Evolutionary conservation across 1,284 basidiomycete species (phyloP).

Genomic region (Fomes fomentarius): DNA sequence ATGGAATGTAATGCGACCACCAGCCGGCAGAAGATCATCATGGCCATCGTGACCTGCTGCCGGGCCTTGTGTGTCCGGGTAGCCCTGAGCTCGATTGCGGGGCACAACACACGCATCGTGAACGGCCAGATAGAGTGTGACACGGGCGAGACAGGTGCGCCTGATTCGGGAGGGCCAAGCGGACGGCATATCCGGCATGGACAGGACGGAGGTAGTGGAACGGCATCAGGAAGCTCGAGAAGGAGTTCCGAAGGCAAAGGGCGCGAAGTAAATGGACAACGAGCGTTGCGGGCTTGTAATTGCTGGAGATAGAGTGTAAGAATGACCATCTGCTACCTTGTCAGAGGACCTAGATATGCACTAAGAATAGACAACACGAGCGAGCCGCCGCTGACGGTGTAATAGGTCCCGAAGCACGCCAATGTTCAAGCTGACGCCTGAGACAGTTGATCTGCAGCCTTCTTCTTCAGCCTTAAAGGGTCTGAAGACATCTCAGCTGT

Average conservation of each 20-base stretch:
- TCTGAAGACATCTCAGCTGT: too few species aligned
- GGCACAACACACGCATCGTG: neutral
- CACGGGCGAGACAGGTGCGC: neutral
- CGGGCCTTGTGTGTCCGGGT: neutral
- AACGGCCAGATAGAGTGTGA: neutral
- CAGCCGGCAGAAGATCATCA: slow-evolving; percentile 11
- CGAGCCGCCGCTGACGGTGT: too few species aligned
- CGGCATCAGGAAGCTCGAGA: neutral
- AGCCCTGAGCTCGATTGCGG: neutral
- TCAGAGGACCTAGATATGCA: too few species aligned
- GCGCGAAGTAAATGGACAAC: too few species aligned
- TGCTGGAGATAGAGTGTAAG: too few species aligned
- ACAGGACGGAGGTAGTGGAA: neutral
- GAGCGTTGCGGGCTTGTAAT: too few species aligned
- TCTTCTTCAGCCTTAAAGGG: too few species aligned
- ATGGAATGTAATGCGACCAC: slow-evolving; percentile 13
- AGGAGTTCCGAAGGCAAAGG: neutral
- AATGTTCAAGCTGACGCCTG: too few species aligned
- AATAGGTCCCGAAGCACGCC: too few species aligned
- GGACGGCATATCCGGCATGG: neutral
- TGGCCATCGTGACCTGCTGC: slow-evolving; percentile 20
- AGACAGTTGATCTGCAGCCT: too few species aligned
- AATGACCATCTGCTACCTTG: too few species aligned
- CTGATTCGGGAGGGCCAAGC: neutral
- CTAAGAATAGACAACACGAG: too few species aligned